Base-by-base conservation (phyloP, 78 protist genomes). In the Speleostelium caveatum region DNA sequence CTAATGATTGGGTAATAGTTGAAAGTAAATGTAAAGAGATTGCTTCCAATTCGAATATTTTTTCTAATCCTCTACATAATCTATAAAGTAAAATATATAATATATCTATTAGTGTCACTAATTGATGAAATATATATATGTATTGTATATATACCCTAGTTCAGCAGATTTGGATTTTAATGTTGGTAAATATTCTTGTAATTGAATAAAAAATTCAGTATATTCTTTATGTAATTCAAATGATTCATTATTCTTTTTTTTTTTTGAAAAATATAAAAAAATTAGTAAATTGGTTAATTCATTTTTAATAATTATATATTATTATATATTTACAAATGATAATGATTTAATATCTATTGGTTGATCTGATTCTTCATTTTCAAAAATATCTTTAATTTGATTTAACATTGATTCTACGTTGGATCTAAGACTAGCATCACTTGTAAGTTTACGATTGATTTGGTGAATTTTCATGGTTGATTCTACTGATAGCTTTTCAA, bases 381-480 rank as follows among this genome's bases (percentile, higher is more conserved):
- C 91, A 10, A 83, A 45, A 33, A 69, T 26, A 7, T 83, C 80
- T 60, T 69, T 83, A 42, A 83, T 69, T 69, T 83, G 79, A 8
- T 39, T 19, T 39, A 69, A 69, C 3, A 41, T 38, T 5, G 26
- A 3, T 39, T 83, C 79, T 30, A 83, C 79, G 3, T 33, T 5
- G 19, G 73, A n/a, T 33, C 58, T 67, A 2, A 55, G 14, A 16
- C 45, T 21, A 5, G 66, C 38, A 38, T 35, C 67, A n/a, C 61
- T 51, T 3, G 63, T 7, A 14, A 69, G 28, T 55, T 83, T 83
- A 39, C 91, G 41, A 42, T 83, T 83, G 71, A 83, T 33, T 60
- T 83, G 91, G 39, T 83, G 91, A 59, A 73, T 41, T 33, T 83
- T 83, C 91, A 83, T 83, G 14, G 91, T 83, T 19, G 91, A 83